Evolutionary conservation across 345 rosid genomes (phyloP), one percentile per base, ranked within the genome.

Genomic region (Boechera divaricarpa): DNA sequence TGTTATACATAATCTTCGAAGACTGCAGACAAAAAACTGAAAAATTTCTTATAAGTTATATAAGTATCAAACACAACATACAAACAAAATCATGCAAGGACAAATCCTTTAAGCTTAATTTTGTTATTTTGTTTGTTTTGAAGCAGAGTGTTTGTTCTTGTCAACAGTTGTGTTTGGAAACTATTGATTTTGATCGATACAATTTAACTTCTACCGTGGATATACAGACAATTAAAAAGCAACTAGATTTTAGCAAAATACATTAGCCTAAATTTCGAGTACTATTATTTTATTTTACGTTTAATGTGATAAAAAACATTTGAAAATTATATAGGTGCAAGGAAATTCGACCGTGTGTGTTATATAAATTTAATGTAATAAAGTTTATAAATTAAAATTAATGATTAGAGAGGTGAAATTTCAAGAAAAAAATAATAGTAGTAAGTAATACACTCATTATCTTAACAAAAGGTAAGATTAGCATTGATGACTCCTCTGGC

Each of bases 51-150:
- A 64, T 45, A 63, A 8, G 36, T 47, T 29, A 47, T 35, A 44
- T 4, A 33, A 61, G 75, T 69, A 69, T 76, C 58, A 76, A 53
- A 53, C 49, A 61, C 64, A 62, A 24, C 57, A 61, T 69, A 76
- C 69, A 24, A 54, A 77, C 80, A 63, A 69, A 70, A 33, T 26
- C 52, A 63, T 62, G 33, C 66, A 54, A 54, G 26, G 74, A 69
- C 69, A 76, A 76, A 76, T 53, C 5, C 70, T 24, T 60, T 54
- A 1, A 61, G 6, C 74, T 60, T 10, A 49, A 13, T 26, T 53
- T 52, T 51, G 69, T 18, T 39, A 42, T 64, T 75, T 67, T 38
- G 67, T 75, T 67, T 51, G 69, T 31, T 41, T 42, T 52, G 53
- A 51, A 31, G 69, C 48, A 16, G 12, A 41, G 39, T 47, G 51